Conservation (phyloP, 306 rosid genomes). For the Castanopsis chinensis region DNA sequence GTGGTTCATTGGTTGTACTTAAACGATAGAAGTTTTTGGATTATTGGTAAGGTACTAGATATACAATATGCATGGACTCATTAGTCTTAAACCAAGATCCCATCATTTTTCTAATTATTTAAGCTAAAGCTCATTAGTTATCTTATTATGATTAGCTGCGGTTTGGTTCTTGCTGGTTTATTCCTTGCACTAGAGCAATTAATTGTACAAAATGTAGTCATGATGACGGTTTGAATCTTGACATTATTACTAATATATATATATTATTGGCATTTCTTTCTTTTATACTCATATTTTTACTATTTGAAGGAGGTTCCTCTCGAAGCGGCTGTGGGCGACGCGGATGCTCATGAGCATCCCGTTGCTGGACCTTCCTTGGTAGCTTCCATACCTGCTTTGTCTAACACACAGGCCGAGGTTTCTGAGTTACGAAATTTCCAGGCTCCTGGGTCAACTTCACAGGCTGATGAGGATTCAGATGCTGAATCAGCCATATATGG, state of each 20-base stretch:
- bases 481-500: background rate
- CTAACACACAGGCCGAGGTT: conserved; percentile 7
- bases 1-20: background rate
- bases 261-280: background rate
- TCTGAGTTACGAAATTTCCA: background rate
- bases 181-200: background rate
- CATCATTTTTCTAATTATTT: no score
- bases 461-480: background rate
- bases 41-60: no score
- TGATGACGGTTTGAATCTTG: background rate
- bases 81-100: no score
- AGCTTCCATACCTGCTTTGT: background rate
- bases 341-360: background rate
- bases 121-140: background rate
- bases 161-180: background rate
- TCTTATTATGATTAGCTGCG: background rate
- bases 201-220: background rate
- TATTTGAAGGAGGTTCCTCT: background rate
- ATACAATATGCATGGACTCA: no score
- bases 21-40: background rate
- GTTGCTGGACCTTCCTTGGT: background rate
- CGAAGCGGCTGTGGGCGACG: background rate
- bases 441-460: background rate
- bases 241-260: background rate
- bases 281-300: background rate